Evolutionary conservation across 441 rosid species (phyloP).

Genomic region (Gossypium aridum): DNA sequence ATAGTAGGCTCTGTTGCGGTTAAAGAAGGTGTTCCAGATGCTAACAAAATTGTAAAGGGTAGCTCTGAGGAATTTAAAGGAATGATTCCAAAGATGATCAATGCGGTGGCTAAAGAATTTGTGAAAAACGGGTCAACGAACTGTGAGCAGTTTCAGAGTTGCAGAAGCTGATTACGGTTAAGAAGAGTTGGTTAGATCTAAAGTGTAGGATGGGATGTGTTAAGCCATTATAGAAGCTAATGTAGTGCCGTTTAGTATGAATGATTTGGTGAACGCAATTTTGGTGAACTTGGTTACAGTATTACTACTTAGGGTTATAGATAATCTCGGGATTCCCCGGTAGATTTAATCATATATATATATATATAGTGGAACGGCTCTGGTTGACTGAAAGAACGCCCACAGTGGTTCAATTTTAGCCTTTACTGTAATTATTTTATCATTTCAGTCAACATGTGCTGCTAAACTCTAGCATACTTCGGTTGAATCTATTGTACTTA

Average conservation of each 20-base stretch:
- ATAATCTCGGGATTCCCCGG: conserved; percentile 3
- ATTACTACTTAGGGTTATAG: not conserved
- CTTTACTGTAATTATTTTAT: not conserved
- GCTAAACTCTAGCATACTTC: not conserved
- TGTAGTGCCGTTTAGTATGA: conserved; percentile 1
- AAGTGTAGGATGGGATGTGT: not conserved
- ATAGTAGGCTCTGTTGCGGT: conserved; percentile 31
- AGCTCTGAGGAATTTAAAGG: conserved; percentile 19
- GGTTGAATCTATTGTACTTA: not conserved
- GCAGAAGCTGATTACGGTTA: not conserved
- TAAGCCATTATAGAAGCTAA: conserved; percentile 4
- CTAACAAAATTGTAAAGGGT: conserved; percentile 8
- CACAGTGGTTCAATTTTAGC: not conserved
- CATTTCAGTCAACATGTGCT: not conserved
- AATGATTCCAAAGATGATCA: conserved; percentile 24
- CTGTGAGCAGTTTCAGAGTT: conserved; percentile 31
- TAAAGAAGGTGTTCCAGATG: conserved; percentile 25
- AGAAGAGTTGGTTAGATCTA: not conserved
- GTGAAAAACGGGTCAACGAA: conserved; percentile 27
- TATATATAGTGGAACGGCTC: not conserved
- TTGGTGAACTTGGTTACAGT: conserved; percentile 13
- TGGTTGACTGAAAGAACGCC: not conserved
- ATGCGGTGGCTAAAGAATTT: conserved; percentile 26
- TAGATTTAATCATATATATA: conserved; percentile 9
- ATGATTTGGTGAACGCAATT: conserved; percentile 7